These are phyloP conservation scores for Penicillium hordei DNA, from an alignment of 2,329 filamentous ascomycete genomes.

Conservation along the genomic window DNA sequence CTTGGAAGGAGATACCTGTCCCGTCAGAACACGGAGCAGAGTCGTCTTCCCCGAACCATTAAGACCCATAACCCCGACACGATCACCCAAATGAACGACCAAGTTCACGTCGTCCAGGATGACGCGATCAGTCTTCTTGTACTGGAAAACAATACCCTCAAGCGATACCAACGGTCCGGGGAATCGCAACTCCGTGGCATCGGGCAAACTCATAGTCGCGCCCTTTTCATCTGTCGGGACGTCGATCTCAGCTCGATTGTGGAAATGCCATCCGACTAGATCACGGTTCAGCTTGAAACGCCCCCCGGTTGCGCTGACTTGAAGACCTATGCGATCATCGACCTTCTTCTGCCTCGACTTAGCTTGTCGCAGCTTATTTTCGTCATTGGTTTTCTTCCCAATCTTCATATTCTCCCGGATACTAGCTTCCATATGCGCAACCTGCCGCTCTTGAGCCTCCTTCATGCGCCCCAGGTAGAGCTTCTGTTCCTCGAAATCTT, in stretches of 20 bases:
- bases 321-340: conserved; percentile 75
- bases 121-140: conserved; percentile 48
- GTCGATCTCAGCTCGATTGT: conserved; percentile 66
- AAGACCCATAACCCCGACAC: conserved; percentile 72
- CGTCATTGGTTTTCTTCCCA: conserved; percentile 74
- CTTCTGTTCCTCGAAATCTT: conserved; percentile 63
- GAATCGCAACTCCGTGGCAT: conserved; percentile 69
- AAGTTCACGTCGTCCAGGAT: conserved; percentile 65
- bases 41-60: conserved; percentile 85
- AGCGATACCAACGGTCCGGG: conserved; percentile 71
- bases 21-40: conserved; percentile 69
- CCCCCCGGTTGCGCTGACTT: conserved; percentile 69
- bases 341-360: conserved; percentile 82
- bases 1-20: conserved; percentile 56
- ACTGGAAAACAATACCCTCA: conserved; percentile 68
- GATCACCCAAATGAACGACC: conserved; percentile 69
- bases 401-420: conserved; percentile 73
- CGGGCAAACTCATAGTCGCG: conserved; percentile 59
- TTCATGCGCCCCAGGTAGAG: conserved; percentile 72
- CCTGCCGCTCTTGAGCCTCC: conserved; percentile 77
- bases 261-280: conserved; percentile 61
- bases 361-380: conserved; percentile 82
- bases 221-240: conserved; percentile 62
- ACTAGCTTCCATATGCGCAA: conserved; percentile 75
- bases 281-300: conserved; percentile 82